phyloP scores from a whole-genome alignment of 345 rosid species.

The Physaria fendleri region DNA sequence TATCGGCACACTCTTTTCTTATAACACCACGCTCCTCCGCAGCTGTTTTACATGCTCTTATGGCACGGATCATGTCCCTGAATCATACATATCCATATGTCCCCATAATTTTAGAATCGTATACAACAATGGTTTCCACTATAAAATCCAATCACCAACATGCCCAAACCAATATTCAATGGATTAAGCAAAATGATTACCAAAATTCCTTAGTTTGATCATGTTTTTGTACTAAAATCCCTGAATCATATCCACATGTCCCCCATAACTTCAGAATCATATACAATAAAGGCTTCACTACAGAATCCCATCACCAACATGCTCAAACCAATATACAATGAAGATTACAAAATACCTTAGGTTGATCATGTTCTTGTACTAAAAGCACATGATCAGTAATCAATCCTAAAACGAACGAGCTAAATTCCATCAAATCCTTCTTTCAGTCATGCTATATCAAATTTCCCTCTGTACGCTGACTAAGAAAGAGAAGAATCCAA shows the following conservation, averaged over 20 bases:
- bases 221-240: too few relatives aligned
- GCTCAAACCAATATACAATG: not conserved
- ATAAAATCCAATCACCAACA: too few relatives aligned
- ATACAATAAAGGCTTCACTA: not conserved
- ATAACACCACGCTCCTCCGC: conserved; percentile 98
- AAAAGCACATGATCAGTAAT: not conserved
- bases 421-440: conserved; percentile 8
- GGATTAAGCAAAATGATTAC: too few relatives aligned
- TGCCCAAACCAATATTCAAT: too few relatives aligned
- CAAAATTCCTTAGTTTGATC: too few relatives aligned
- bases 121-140: too few relatives aligned
- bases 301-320: not conserved
- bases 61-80: conserved; percentile 99
- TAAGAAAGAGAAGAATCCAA: not conserved
- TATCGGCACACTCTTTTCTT: conserved; percentile 97
- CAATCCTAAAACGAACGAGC: conserved; percentile 11
- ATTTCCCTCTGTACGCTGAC: too few relatives aligned
- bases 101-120: too few relatives aligned
- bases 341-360: not conserved
- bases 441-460: conserved; percentile 5
- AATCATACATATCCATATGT: too few relatives aligned
- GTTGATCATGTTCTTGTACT: not conserved
- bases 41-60: conserved; percentile 98
- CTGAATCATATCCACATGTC: conserved; percentile 38
- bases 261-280: not conserved